Evolutionary conservation across 2,329 filamentous ascomycete genomes (phyloP), one percentile per base, ranked within the genome.

Genomic region (Fusarium heterosporum): DNA sequence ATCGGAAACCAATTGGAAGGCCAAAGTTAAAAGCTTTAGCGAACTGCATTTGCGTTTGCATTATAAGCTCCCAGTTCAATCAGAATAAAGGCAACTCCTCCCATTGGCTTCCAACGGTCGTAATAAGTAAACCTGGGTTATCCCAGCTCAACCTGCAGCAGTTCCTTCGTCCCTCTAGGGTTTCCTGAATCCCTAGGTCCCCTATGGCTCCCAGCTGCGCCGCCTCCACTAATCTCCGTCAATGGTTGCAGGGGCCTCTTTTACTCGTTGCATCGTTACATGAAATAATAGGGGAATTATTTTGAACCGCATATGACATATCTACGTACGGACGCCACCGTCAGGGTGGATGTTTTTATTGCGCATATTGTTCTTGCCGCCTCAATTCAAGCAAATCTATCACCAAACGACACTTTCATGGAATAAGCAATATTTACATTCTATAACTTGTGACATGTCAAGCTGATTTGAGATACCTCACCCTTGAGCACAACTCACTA

Each of bases 201-300:
- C 34, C 22, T 22, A 22, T 22, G 22, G 22, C 6, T 43, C 64
- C 53, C 47, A 52, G 34, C 50, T 66, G 42, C 43, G 50, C 43
- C 61, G 50, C 43, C 61, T 57, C 66, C 66, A 66, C 61, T 57
- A 60, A 69, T 69, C 66, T 69, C 66, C 66, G 65, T 66, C 39
- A 48, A 53, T 14, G 46, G 52, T 49, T 63, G 39, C 51, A 63
- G 60, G 60, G 43, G 43, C 29, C 8, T n/a, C 36, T 17, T 39
- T 58, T 38, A 53, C 56, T 32, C 39, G 42, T 57, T 10, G n/a
- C 41, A 29, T 32, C 40, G 45, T 52, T 16, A 46, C 39, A 29
- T 62, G 39, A 40, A 40, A 61, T 30, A 52, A 62, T 56, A 62
- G 59, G 59, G 57, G 57, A 45, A 40, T 42, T 42, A 4, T 38